phyloP scores from a whole-genome alignment of 352 stramenopile genomes.

The Thraustotheca clavata region DNA sequence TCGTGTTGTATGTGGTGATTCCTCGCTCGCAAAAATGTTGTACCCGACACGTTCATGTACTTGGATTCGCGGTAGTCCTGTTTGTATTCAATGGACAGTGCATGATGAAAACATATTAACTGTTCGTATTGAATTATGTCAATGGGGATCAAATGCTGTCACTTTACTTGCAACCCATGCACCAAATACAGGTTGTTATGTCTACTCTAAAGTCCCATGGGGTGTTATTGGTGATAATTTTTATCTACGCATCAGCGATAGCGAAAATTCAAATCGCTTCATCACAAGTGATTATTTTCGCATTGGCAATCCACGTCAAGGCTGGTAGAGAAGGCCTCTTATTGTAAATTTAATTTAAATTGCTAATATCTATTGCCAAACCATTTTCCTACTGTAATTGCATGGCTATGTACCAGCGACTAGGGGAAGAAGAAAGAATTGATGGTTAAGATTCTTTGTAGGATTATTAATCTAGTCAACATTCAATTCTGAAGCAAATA shows the following conservation, averaged over 20 bases:
- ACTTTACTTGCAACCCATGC: slow-evolving; percentile 50
- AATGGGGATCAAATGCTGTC: slow-evolving; percentile 49
- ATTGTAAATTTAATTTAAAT: slow-evolving; percentile 2
- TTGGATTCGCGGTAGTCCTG: slow-evolving; percentile 65
- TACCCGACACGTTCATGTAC: slow-evolving; percentile 36
- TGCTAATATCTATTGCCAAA: neutral
- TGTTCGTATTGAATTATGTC: slow-evolving; percentile 61
- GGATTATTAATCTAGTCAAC: too few species aligned
- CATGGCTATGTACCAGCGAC: too few species aligned
- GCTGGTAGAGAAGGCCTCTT: neutral
- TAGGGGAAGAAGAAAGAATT: too few species aligned
- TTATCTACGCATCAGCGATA: slow-evolving; percentile 57
- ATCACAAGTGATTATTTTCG: slow-evolving; percentile 58
- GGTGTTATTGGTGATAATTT: slow-evolving; percentile 74
- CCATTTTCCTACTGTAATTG: too few species aligned
- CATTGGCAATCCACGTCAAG: slow-evolving; percentile 47
- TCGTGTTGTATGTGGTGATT: neutral
- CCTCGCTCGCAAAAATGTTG: slow-evolving; percentile 33
- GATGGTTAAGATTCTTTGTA: too few species aligned
- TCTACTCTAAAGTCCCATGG: slow-evolving; percentile 72
- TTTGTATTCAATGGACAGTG: slow-evolving; percentile 66
- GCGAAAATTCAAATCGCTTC: slow-evolving; percentile 32
- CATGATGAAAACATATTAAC: slow-evolving; percentile 37
- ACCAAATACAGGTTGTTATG: slow-evolving; percentile 63
- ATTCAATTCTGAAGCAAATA: too few species aligned